Evolutionary conservation across 2,329 filamentous ascomycete genomes (phyloP).

Genomic region (Lasiodiplodia citricola): DNA sequence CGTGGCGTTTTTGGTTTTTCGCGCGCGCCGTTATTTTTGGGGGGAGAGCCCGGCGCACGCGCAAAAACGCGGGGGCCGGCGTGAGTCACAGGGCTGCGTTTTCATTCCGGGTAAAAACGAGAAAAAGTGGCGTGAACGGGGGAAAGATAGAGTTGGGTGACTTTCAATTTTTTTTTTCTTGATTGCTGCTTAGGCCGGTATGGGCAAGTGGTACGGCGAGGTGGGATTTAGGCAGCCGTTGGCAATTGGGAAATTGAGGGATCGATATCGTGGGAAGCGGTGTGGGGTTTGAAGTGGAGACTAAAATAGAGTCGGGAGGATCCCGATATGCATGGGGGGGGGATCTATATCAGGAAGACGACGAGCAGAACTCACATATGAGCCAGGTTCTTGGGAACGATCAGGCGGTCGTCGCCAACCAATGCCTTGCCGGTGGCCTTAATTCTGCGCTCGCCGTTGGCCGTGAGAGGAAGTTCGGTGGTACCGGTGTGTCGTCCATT

Average conservation of each 20-base stretch:
- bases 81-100: background rate
- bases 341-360: background rate
- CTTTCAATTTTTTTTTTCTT: background rate
- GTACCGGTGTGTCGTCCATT: conserved; percentile 77
- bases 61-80: background rate
- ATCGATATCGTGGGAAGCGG: background rate
- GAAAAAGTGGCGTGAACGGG: background rate
- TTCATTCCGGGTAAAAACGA: background rate
- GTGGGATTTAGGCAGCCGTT: background rate
- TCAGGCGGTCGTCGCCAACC: conserved; percentile 81
- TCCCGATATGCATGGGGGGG: background rate
- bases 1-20: background rate
- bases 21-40: background rate
- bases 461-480: conserved; percentile 85
- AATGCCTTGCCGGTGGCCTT: conserved; percentile 76
- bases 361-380: conserved; percentile 68
- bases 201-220: background rate
- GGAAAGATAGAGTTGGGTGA: background rate
- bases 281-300: background rate
- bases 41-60: background rate
- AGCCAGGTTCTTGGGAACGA: conserved; percentile 79
- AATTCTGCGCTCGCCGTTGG: conserved; percentile 67
- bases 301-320: conserved; percentile 7
- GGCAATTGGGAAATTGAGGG: background rate
- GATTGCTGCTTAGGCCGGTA: background rate